phyloP scores from a whole-genome alignment of 208 protist genomes.

The Trypanosoma brucei region DNA sequence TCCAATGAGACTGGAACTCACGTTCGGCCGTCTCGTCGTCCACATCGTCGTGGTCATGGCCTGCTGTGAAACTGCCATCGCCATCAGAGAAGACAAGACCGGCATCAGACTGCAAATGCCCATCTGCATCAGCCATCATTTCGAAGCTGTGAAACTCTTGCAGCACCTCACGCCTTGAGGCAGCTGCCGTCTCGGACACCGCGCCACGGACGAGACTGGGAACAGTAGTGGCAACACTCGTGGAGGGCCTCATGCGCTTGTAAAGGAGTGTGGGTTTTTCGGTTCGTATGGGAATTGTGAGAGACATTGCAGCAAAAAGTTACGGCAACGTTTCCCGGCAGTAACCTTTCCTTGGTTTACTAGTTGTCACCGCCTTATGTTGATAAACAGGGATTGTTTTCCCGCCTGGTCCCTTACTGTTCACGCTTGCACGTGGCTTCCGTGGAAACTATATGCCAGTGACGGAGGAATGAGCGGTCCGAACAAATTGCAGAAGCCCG shows the following conservation, averaged over 20 bases:
- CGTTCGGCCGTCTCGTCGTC: background rate
- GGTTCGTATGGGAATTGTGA: background rate
- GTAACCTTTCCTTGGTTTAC: too few species aligned
- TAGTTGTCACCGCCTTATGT: too few species aligned
- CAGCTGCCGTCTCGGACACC: constrained; percentile 2
- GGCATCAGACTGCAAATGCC: constrained; percentile 6
- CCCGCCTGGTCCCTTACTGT: too few species aligned
- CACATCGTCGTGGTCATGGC: background rate
- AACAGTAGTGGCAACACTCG: background rate
- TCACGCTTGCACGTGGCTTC: too few species aligned
- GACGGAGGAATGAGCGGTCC: too few species aligned
- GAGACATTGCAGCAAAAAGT: background rate
- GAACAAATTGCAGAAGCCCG: too few species aligned
- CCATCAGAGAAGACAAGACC: constrained; percentile 25
- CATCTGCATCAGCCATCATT: constrained; percentile 24
- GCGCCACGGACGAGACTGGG: constrained; percentile 6
- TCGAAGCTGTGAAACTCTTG: constrained; percentile 23
- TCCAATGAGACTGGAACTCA: background rate
- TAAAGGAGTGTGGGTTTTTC: background rate
- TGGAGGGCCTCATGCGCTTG: background rate
- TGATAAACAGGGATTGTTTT: too few species aligned
- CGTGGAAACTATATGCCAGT: too few species aligned
- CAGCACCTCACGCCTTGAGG: constrained; percentile 20
- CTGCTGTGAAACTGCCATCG: background rate
- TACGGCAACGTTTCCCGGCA: background rate